Conservation (phyloP, 2,329 filamentous ascomycete species). For the Endothia cerciana region DNA sequence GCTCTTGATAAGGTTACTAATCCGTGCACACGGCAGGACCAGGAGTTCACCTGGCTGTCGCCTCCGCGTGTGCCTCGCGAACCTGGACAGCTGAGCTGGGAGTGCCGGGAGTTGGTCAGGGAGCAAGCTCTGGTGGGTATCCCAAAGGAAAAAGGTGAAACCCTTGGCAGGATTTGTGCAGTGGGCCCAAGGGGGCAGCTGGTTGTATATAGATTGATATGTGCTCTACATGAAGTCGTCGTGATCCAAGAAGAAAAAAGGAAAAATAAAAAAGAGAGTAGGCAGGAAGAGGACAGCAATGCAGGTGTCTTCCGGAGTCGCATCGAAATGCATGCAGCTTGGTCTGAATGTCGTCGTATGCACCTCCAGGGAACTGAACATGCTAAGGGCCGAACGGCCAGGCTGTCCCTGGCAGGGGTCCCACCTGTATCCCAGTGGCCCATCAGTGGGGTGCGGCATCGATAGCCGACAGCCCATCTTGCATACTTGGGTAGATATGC, state of each 20-base stretch:
- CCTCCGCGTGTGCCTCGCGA: background rate
- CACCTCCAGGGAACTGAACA: background rate
- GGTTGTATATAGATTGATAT: background rate
- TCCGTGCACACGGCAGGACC: slow-evolving; percentile 27
- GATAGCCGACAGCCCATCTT: background rate
- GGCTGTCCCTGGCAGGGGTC: slow-evolving; percentile 9
- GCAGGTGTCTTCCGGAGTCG: background rate
- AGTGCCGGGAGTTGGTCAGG: slow-evolving; percentile 9
- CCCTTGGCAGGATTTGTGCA: slow-evolving; percentile 12
- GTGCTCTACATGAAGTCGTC: slow-evolving; percentile 9
- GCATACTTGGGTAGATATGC: background rate
- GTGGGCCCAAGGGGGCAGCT: background rate
- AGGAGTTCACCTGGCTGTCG: slow-evolving; percentile 10
- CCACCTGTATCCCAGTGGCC: background rate
- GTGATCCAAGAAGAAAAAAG: background rate
- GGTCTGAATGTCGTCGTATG: background rate
- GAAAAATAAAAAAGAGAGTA: too few species aligned
- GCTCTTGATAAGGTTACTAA: background rate
- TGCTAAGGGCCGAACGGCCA: background rate
- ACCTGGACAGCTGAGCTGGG: slow-evolving; percentile 10
- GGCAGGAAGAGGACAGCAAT: slow-evolving; percentile 20
- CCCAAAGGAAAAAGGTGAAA: background rate
- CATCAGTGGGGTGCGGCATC: background rate
- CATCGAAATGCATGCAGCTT: background rate
- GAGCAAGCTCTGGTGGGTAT: slow-evolving; percentile 16